Evolutionary conservation across 768 basidiomycete species (phyloP), one percentile per base, ranked within the genome.

Genomic region (Lactifluus volemus): DNA sequence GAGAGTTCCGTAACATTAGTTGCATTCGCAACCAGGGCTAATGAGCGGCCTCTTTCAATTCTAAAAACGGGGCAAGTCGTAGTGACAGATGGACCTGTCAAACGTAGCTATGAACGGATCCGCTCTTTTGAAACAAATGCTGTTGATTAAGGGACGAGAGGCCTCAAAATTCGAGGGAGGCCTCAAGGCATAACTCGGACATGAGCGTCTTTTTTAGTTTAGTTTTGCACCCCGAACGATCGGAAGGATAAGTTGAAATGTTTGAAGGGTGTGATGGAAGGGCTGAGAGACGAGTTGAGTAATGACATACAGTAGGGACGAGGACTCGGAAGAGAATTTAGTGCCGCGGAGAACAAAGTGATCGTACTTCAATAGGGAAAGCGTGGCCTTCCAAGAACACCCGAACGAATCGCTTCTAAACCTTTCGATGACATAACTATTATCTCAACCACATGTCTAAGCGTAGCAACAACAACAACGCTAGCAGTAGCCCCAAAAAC

Each of bases 331-430:
- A 15, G 52, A 53, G 21, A 55, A 19, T n/a, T 48, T 29, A 25
- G 42, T 19, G 61, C 61, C 61, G 61, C 61, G 61, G 61, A 63
- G 61, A 62, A 53, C 47, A 32, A 58, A 58, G 60, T 58, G 45
- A 60, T 36, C 41, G 54, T 61, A 56, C 10, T 17, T 8, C 21
- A 10, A 29, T 41, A 52, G 10, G 38, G 53, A 17, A 54, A 49
- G 52, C 49, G 39, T 47, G 53, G 3, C 25, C 48, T 49, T 54
- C n/a, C 60, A 47, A 32, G 55, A 57, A 56, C 32, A 19, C 44
- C 12, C 14, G 41, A 44, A 34, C 49, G 42, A 56, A 42, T 49
- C 21, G 47, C 36, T 53, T 39, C 38, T 11, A 19, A 52, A 19
- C 17, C 21, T 42, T 21, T 19, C 4, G 36, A 49, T 62, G 61